phyloP scores from a whole-genome alignment of 805 yeast species.

The Komagataella ulmi region DNA sequence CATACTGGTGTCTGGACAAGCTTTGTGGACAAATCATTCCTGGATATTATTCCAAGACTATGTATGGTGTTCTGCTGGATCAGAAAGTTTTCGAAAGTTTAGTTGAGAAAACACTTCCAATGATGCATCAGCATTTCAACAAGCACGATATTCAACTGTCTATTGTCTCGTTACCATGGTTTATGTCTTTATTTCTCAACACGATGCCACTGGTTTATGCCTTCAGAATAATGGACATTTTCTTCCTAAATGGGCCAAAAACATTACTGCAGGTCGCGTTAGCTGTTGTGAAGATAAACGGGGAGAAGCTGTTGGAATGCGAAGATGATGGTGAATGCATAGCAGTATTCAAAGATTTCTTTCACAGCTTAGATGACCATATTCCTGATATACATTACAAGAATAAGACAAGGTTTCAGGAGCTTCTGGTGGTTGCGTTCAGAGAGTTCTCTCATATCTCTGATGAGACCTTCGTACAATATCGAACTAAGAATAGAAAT shows the following conservation, averaged over 20 bases:
- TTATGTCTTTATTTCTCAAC: slow-evolving; percentile 74
- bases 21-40: slow-evolving; percentile 82
- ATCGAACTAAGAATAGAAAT: slow-evolving; percentile 58
- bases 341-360: slow-evolving; percentile 72
- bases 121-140: slow-evolving; percentile 70
- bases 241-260: slow-evolving; percentile 81
- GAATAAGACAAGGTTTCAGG: slow-evolving; percentile 75
- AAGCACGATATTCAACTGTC: slow-evolving; percentile 80
- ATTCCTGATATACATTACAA: slow-evolving; percentile 60
- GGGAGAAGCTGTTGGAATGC: slow-evolving; percentile 65
- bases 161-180: slow-evolving; percentile 94
- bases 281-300: slow-evolving; percentile 81
- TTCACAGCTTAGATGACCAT: slow-evolving; percentile 60
- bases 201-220: slow-evolving; percentile 94
- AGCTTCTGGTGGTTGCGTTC: slow-evolving; percentile 80
- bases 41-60: slow-evolving; percentile 91
- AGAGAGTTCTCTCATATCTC: slow-evolving; percentile 76
- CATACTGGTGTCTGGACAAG: slow-evolving; percentile 79
- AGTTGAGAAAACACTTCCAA: slow-evolving; percentile 82
- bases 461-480: slow-evolving; percentile 57
- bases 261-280: slow-evolving; percentile 86
- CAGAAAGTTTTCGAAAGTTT: slow-evolving; percentile 88
- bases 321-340: slow-evolving; percentile 91
- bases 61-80: slow-evolving; percentile 93
- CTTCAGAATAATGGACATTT: slow-evolving; percentile 79